Conservation (phyloP, 2,329 filamentous ascomycete species). For the Fragosphaeria purpurea region DNA sequence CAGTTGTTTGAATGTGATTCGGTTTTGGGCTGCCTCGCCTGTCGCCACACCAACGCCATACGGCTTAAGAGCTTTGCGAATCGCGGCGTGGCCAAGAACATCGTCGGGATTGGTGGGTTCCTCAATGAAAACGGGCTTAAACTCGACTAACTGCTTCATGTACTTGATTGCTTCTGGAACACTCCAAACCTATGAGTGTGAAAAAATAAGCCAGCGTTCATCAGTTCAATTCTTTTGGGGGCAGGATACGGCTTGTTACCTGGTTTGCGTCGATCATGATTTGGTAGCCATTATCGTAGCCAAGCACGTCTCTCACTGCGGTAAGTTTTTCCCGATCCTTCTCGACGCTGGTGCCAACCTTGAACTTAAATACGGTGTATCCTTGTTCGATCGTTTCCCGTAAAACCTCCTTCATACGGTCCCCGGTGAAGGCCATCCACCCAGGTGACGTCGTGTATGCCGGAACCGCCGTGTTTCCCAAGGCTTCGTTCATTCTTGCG, state of each 20-base stretch:
- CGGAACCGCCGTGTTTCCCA: conserved; percentile 64
- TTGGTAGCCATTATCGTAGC: conserved; percentile 59
- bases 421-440: conserved; percentile 79
- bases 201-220: too few relatives aligned
- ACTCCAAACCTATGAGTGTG: conserved; percentile 50
- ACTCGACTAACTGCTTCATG: conserved; percentile 72
- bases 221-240: too few relatives aligned
- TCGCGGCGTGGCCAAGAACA: conserved; percentile 73
- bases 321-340: conserved; percentile 58
- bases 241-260: conserved; percentile 17
- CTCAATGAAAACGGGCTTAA: conserved; percentile 89
- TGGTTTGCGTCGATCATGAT: conserved; percentile 92
- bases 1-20: conserved; percentile 87
- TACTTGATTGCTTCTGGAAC: conserved; percentile 80
- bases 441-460: conserved; percentile 85
- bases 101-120: conserved; percentile 86
- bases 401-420: conserved; percentile 69
- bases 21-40: conserved; percentile 91
- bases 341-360: conserved; percentile 68
- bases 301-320: conserved; percentile 47
- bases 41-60: conserved; percentile 75
- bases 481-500: conserved; percentile 60
- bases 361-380: conserved; percentile 81
- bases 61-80: conserved; percentile 66
- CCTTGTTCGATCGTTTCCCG: conserved; percentile 66